Percentiles rank a stretch among this genome's conserved stretches.
These are phyloP conservation scores for Cadophora malorum DNA, from an alignment of 2,329 filamentous ascomycete species.

Conservation along the genomic window DNA sequence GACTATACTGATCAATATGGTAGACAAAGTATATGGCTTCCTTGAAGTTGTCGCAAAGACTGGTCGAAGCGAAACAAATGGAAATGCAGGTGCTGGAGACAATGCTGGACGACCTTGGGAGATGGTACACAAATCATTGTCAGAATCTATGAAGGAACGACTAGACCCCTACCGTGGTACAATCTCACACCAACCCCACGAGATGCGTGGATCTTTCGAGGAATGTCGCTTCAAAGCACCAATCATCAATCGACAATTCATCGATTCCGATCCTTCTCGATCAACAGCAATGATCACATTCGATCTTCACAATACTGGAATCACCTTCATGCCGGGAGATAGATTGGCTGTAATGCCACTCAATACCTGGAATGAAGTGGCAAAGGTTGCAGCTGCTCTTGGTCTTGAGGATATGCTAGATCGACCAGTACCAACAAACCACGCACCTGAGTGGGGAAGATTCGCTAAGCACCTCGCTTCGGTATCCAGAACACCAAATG, in stretches of 20 bases:
- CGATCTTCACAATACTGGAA: not conserved
- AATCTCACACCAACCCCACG: not conserved
- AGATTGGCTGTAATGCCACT: conserved; percentile 3
- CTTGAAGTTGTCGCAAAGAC: conserved; percentile 6
- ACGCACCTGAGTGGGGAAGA: not conserved
- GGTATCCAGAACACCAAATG: not conserved
- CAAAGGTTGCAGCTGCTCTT: not conserved
- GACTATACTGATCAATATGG: not conserved
- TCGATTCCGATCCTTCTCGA: not conserved
- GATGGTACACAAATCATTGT: conserved; percentile 7
- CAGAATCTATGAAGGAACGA: conserved; percentile 1
- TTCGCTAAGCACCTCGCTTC: conserved; percentile 1
- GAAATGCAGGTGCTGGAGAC: not conserved
- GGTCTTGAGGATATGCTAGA: not conserved
- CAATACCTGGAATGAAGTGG: conserved; percentile 1
- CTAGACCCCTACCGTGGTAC: not conserved
- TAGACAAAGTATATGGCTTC: not conserved
- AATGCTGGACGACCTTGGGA: conserved; percentile 5
- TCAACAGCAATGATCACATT: not conserved
- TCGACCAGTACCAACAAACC: not conserved
- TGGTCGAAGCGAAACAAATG: conserved; percentile 3
- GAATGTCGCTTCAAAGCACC: not conserved
- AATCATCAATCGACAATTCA: conserved; percentile 1
- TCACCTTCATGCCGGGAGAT: conserved; percentile 3
- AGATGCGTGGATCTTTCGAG: conserved; percentile 1